Evolutionary conservation across 208 protist genomes (phyloP).

Genomic region (Leishmania mexicana): DNA sequence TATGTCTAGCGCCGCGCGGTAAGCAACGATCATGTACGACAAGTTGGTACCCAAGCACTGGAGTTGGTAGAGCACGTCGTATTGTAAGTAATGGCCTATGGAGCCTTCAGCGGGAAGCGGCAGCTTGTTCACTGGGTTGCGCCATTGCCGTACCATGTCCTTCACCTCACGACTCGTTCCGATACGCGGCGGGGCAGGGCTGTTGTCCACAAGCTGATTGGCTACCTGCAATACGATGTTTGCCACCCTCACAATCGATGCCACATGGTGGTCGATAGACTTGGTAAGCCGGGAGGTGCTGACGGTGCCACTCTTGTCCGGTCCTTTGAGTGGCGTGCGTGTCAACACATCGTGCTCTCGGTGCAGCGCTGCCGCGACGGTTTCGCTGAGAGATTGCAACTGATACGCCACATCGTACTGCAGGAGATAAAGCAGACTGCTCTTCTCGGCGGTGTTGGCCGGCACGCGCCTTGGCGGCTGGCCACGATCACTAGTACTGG

Average conservation of each 20-base stretch:
- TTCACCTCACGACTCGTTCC: constrained; percentile 40
- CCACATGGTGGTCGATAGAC: constrained; percentile 36
- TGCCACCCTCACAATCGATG: constrained; percentile 48
- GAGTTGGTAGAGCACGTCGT: constrained; percentile 87
- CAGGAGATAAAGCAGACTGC: constrained; percentile 71
- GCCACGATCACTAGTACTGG: background rate
- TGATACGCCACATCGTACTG: constrained; percentile 87
- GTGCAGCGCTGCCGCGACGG: constrained; percentile 58
- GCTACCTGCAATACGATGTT: constrained; percentile 86
- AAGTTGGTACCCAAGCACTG: constrained; percentile 78
- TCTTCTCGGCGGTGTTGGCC: constrained; percentile 35
- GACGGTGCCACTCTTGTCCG: constrained; percentile 21
- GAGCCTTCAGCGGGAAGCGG: constrained; percentile 50
- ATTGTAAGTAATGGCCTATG: constrained; percentile 69
- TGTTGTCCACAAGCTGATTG: constrained; percentile 64
- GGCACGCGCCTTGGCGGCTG: background rate
- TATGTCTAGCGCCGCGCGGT: constrained; percentile 58
- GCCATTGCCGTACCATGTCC: constrained; percentile 35
- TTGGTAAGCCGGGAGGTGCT: constrained; percentile 34
- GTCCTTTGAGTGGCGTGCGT: constrained; percentile 26
- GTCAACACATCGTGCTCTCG: constrained; percentile 65
- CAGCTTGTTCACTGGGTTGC: constrained; percentile 78
- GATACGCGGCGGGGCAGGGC: constrained; percentile 18
- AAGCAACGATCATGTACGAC: constrained; percentile 60
- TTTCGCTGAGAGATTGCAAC: constrained; percentile 77